Conservation (phyloP, 805 yeast species). For the Nakazawaea populi region DNA sequence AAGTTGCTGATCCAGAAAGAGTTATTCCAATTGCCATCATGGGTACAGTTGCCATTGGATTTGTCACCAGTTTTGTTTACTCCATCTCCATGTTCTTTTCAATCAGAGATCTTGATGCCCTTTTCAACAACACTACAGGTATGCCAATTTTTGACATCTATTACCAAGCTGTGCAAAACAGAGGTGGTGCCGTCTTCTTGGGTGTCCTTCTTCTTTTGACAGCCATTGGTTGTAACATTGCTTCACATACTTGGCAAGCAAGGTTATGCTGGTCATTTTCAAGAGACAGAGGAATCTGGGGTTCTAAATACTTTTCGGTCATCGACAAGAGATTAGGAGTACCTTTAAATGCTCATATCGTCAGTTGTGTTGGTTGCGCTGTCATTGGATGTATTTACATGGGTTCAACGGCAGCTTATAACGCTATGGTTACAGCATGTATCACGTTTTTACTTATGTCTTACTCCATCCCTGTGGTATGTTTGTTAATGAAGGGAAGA, state of each 20-base stretch:
- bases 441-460: conserved; percentile 53
- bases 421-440: conserved; percentile 58
- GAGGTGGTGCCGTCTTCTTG: conserved; percentile 49
- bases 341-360: conserved; percentile 55
- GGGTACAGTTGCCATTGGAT: conserved; percentile 60
- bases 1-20: conserved; percentile 49
- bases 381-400: conserved; percentile 56
- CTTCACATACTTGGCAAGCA: conserved; percentile 65
- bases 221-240: conserved; percentile 53
- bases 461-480: conserved; percentile 49
- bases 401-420: conserved; percentile 64
- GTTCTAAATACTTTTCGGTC: conserved; percentile 43
- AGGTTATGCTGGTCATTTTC: conserved; percentile 65
- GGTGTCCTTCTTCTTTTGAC: conserved; percentile 44
- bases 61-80: conserved; percentile 50
- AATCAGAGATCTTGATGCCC: conserved; percentile 44
- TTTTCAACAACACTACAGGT: conserved; percentile 46
- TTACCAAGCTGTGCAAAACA: conserved; percentile 48
- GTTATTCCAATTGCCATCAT: conserved; percentile 58
- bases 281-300: conserved; percentile 58
- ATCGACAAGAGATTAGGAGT: conserved; percentile 41
- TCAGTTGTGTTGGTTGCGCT: conserved; percentile 47
- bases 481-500: conserved; percentile 43
- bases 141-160: conserved; percentile 60
- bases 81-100: conserved; percentile 54